phyloP scores from a whole-genome alignment of 192 early-diverging fungal species.

The Backusella parvicylindrica region DNA sequence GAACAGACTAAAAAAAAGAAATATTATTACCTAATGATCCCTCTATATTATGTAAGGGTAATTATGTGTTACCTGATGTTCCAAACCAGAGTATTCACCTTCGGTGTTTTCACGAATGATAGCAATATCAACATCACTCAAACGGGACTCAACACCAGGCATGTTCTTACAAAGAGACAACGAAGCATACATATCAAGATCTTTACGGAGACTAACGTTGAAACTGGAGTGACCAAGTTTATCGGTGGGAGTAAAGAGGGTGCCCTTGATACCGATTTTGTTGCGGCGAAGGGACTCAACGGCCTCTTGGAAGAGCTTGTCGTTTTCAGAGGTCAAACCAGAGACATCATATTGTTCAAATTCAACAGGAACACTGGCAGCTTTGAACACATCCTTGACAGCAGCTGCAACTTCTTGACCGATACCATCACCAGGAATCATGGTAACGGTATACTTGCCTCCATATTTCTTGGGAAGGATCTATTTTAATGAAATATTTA shows the following conservation, averaged over 20 bases:
- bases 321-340: slow-evolving; percentile 82
- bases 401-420: slow-evolving; percentile 89
- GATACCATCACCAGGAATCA: slow-evolving; percentile 98
- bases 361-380: slow-evolving; percentile 89
- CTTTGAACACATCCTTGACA: slow-evolving; percentile 93
- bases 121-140: slow-evolving; percentile 94
- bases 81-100: slow-evolving; percentile 98
- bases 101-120: slow-evolving; percentile 99
- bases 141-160: slow-evolving; percentile 80
- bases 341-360: slow-evolving; percentile 98
- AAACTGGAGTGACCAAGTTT: slow-evolving; percentile 71
- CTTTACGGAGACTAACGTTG: slow-evolving; percentile 96
- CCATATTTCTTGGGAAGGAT: slow-evolving; percentile 71
- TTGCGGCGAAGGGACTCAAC: slow-evolving; percentile 89
- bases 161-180: slow-evolving; percentile 90
- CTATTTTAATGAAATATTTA: slow-evolving; percentile 16
- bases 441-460: slow-evolving; percentile 92
- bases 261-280: slow-evolving; percentile 98
- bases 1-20: slow-evolving; percentile 66
- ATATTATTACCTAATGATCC: not conserved
- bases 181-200: slow-evolving; percentile 98
- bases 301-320: slow-evolving; percentile 82
- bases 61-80: slow-evolving; percentile 72
- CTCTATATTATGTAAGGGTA: not conserved
- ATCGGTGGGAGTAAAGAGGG: slow-evolving; percentile 83